Evolutionary conservation across 352 stramenopile genomes (phyloP).

Genomic region (Pelagophyceae sp.): DNA sequence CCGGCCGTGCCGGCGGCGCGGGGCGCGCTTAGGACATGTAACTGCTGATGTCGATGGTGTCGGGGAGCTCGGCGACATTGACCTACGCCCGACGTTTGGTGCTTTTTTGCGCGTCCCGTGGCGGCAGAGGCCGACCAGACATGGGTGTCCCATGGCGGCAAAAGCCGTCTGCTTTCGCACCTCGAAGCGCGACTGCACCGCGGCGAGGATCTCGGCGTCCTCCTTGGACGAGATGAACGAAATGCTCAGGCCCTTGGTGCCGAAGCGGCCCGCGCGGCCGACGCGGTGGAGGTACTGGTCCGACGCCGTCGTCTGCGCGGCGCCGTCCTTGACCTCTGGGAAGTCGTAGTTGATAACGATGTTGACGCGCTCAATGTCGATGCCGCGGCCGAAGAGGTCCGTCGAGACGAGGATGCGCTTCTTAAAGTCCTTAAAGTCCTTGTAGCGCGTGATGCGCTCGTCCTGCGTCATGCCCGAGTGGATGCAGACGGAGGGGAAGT

Average conservation of each 20-base stretch:
- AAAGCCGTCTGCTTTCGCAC: too few species aligned
- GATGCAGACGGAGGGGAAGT: constrained; percentile 99
- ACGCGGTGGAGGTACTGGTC: constrained; percentile 99
- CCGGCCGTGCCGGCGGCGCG: too few species aligned
- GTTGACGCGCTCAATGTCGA: constrained; percentile 99
- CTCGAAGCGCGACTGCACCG: constrained; percentile 98
- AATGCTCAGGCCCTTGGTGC: constrained; percentile 99
- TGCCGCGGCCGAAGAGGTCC: constrained; percentile 97
- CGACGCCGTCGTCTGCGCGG: constrained; percentile 55
- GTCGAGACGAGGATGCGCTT: constrained; percentile 98
- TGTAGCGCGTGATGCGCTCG: constrained; percentile 95
- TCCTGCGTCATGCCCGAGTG: constrained; percentile 93
- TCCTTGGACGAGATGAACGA: constrained; percentile 96
- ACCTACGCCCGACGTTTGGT: too few species aligned
- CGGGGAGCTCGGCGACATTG: constrained; percentile 97
- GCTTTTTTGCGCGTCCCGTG: too few species aligned
- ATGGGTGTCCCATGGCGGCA: too few species aligned
- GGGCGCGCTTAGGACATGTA: constrained; percentile 78
- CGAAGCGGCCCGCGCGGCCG: constrained; percentile 95
- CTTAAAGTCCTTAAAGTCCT: constrained; percentile 99
- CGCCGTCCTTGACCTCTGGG: constrained; percentile 52
- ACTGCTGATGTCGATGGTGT: constrained; percentile 97
- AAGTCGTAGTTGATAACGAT: constrained; percentile 99
- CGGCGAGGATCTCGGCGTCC: constrained; percentile 93
- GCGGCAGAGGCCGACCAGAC: too few species aligned